Evolutionary conservation across 163 green algal genomes (phyloP), one percentile per base, ranked within the genome.

Genomic region (Volvox carteri): DNA sequence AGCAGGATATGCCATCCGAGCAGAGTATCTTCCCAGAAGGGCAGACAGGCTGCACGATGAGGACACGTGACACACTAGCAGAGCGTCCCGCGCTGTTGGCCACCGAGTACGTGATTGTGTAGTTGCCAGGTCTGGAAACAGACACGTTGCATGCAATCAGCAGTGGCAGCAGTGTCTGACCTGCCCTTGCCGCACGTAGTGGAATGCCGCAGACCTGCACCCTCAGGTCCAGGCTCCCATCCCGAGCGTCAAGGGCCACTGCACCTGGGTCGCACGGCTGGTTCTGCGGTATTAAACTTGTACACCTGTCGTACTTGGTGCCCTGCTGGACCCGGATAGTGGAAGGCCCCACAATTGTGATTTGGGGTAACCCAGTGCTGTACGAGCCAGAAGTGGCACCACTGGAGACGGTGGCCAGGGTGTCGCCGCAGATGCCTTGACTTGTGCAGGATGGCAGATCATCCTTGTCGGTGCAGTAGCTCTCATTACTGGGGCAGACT

Each of bases 61-160:
- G 28, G 8, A 25, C 83, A 5, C 92, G 90, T 7, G 30, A 76
- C 5, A 87, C 72, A 21, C 11, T 56, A 0, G 90, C 86, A 2
- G 60, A 86, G 19, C 87, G 12, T 41, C 91, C 91, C 3, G 81
- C 78, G 78, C 92, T 95, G 87, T 94, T 94, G 28, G 85, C 72
- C 4, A 92, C 91, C 18, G 60, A 78, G 67, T 89, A 94, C 11
- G 41, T 80, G 25, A 95, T 84, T 41, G 78, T 90, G 75, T 92
- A 92, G 18, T 83, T 78, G 21, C 91, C 92, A 21, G 91, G 84
- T 8, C 9, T 3, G 33, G 42, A 30, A 21, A 48, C 78, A 54
- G 70, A 58, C 48, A 91, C 81, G 58, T 72, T 84, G 67, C 92
- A 95, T 2, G 86, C 89, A 18, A 91, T 73, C 44, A 87, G 54